These are phyloP conservation scores for Thielaviopsis euricoi DNA, from an alignment of 2,329 filamentous ascomycete species.

Conservation along the genomic window DNA sequence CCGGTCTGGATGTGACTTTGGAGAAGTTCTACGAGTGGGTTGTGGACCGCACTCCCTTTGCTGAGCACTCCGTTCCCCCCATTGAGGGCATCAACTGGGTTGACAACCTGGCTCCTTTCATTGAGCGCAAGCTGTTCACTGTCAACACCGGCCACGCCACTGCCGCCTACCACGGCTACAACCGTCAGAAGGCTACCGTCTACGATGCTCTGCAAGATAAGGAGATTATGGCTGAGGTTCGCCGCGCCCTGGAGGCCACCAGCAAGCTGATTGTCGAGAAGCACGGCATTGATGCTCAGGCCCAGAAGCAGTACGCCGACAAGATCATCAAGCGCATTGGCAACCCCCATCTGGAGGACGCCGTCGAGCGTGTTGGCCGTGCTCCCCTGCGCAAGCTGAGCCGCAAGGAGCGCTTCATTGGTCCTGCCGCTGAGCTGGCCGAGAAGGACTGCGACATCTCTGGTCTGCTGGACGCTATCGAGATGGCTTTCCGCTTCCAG, in stretches of 20 bases:
- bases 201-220: conserved; percentile 53
- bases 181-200: conserved; percentile 71
- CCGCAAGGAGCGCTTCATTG: conserved; percentile 91
- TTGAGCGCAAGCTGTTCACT: conserved; percentile 98
- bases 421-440: conserved; percentile 75
- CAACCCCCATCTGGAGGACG: conserved; percentile 84
- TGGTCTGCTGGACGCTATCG: conserved; percentile 63
- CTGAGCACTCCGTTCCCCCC: conserved; percentile 48
- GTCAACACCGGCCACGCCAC: conserved; percentile 98
- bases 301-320: conserved; percentile 75
- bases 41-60: conserved; percentile 75
- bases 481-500: conserved; percentile 92
- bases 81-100: conserved; percentile 91
- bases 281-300: conserved; percentile 58
- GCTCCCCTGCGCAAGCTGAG: conserved; percentile 86
- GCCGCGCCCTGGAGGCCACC: conserved; percentile 68
- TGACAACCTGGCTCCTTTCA: conserved; percentile 78
- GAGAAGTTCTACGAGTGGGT: conserved; percentile 99
- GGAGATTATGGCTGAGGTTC: conserved; percentile 64
- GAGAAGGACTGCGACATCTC: conserved; percentile 60
- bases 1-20: conserved; percentile 79
- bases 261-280: conserved; percentile 72
- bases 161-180: conserved; percentile 86
- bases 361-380: conserved; percentile 86
- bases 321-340: conserved; percentile 87